Base-by-base conservation (phyloP, 192 early-diverging fungal genomes). In the Pilaira anomala region DNA sequence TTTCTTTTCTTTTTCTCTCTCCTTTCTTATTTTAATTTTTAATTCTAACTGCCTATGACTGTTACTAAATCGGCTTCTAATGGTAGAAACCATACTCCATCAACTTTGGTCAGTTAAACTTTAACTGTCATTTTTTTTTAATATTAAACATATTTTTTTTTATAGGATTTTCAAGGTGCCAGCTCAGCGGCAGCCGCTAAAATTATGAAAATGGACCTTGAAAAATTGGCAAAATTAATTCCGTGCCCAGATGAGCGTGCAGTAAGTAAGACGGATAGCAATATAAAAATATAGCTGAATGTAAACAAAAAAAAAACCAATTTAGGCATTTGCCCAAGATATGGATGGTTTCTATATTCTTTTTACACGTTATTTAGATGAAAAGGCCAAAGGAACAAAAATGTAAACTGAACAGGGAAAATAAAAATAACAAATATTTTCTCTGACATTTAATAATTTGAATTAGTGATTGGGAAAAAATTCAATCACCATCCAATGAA, bases 401-500 rank as follows among this genome's bases (percentile, higher is more conserved):
- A 78, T 95, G 88, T 91, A 80, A 77, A 75, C 68, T n/a, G n/a
- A n/a, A n/a, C n/a, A n/a, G n/a, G n/a, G n/a, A n/a, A n/a, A n/a
- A n/a, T n/a, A n/a, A n/a, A 33, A 18, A 9, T 12, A 28, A 11
- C 21, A 44, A 21, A 30, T 28, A 12, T 18, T 33, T 63, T 45
- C 19, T 42, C 41, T 61, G 12, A 21, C 26, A 12, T 24, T 42
- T 42, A 61, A n/a, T 42, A 21, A 41, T 18, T 13, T 57, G 16
- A 24, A 14, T 5, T 75, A 94, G 93, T 50, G 89, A 96, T 76
- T 99, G 97, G 97, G 82, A 91, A 61, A 92, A 92, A 74, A 91
- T 99, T 60, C 87, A 93, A 62, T 93, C 93, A 22, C 97, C 97
- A 62, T 87, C 84, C 57, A 81, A 87, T 22, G 95, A 97, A 56